Base-by-base conservation (phyloP, 768 basidiomycete genomes). In the Terana coerulea region DNA sequence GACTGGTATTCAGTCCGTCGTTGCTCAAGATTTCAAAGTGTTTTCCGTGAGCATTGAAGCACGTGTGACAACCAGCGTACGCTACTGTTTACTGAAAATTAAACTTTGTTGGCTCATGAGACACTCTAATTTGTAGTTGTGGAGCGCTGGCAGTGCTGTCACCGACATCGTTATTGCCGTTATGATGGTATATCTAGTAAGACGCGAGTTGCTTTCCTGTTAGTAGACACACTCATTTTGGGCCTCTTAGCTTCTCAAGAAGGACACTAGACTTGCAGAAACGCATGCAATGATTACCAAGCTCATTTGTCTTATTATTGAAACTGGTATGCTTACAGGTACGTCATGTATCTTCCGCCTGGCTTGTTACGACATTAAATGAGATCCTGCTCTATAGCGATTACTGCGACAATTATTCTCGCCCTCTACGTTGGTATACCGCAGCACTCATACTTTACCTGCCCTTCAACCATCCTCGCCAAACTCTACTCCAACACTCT, bases 161-260 rank as follows among this genome's bases (percentile, higher is more conserved):
- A 58, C 56, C 15, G 66, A 68, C 44, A 53, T 63, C 12, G 24
- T 63, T 22, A 68, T 67, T 48, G 65, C 66, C 2, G 26, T 42
- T 11, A 24, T 26, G 7, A 60, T 67, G 24, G 54, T 58, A 3
- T 58, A 55, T 36, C 54, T 56, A 15, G 43, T 64, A 46, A 60
- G 60, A 24, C 49, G 22, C 72, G 61, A 39, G 30, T n/a, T n/a
- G n/a, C n/a, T n/a, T n/a, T n/a, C n/a, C n/a, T n/a, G n/a, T n/a
- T n/a, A n/a, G n/a, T n/a, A n/a, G n/a, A n/a, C n/a, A n/a, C n/a
- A n/a, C n/a, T n/a, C n/a, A n/a, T n/a, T n/a, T n/a, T n/a, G n/a
- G n/a, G n/a, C n/a, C n/a, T n/a, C n/a, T n/a, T n/a, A n/a, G n/a
- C n/a, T n/a, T n/a, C n/a, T n/a, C n/a, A n/a, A n/a, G n/a, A n/a